phyloP scores from a whole-genome alignment of 108 stramenopile genomes.

The Cylindrotheca closterium region DNA sequence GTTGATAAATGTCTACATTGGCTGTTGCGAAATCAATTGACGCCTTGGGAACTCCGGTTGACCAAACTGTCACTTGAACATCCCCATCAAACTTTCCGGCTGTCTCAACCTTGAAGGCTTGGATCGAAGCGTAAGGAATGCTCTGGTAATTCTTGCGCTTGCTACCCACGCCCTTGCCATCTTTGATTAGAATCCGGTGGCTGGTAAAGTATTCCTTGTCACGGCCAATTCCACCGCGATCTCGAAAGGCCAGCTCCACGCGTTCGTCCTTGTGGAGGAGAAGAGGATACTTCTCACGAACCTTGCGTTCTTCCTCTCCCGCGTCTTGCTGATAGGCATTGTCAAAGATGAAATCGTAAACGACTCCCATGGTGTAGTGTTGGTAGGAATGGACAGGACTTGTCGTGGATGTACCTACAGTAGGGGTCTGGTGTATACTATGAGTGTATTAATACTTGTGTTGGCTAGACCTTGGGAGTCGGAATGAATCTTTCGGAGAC shows the following conservation, averaged over 20 bases:
- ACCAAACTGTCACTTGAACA: conserved; percentile 52
- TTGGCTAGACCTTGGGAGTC: no score
- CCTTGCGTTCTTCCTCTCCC: conserved; percentile 31
- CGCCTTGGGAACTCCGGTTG: conserved; percentile 15
- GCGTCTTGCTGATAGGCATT: conserved; percentile 49
- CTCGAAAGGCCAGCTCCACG: conserved; percentile 57
- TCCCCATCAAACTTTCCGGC: conserved; percentile 63
- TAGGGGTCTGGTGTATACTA: no score
- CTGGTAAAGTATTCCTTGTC: conserved; percentile 53
- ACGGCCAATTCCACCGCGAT: conserved; percentile 54
- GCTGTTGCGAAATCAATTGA: conserved; percentile 51
- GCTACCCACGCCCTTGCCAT: conserved; percentile 56
- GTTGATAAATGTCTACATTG: conserved; percentile 55
- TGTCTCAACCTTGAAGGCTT: conserved; percentile 65
- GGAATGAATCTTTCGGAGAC: no score
- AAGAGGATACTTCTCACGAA: conserved; percentile 33
- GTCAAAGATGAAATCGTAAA: conserved; percentile 33
- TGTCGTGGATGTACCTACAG: no score
- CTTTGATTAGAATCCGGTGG: conserved; percentile 49
- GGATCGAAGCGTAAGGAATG: conserved; percentile 55
- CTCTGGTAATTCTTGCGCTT: conserved; percentile 52
- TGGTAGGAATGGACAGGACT: no score
- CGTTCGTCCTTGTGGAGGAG: conserved; percentile 37
- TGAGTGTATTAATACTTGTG: no score
- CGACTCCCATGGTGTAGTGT: conserved; percentile 17